Base-by-base conservation (phyloP, 108 stramenopile species). In the Nitzschia sp. region DNA sequence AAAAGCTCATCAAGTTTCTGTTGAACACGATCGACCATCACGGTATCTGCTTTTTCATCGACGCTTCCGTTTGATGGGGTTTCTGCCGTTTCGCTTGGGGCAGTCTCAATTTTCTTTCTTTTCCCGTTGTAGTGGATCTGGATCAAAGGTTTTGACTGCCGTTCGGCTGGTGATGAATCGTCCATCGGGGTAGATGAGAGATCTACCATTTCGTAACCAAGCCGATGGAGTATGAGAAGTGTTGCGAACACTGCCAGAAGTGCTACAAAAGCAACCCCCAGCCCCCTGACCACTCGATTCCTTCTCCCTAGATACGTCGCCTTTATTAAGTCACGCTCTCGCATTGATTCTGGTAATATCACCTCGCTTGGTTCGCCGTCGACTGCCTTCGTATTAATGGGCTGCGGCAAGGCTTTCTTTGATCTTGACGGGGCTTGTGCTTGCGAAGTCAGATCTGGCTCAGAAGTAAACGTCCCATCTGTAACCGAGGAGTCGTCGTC, bases 221-320 rank as follows among this genome's bases (percentile, higher is more conserved):
- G 30, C 41, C 50, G 58, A 36, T 70, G 58, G 30, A 70, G 33
- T 22, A 50, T 50, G n/a, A 54, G 53, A 17, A 70, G 19, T 22
- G 69, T 70, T 6, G 16, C 48, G n/a, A 70, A 26, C n/a, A 70
- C 58, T 44, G 60, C 60, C n/a, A 61, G n/a, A 2, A 61, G 19
- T 5, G 32, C 60, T 1, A 61, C 36, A 9, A 61, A n/a, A 11
- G 41, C 60, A 22, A 61, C 41, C 23, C 60, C 60, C 41, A 61
- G 33, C 11, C 60, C 60, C 32, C 60, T 8, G 9, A 19, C 21
- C 13, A 61, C 60, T 9, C 60, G 60, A 22, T 16, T 16, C 21
- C 23, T 61, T 41, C 60, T 13, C 19, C 26, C 41, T 16, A 45
- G 32, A 25, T 22, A 23, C 17, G 60, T 44, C 13, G 41, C 41